Percentiles rank a stretch among this genome's conserved stretches.
Evolutionary conservation across 1,139 yeast species (phyloP).

Genomic region (Yamadazyma blattariae): DNA sequence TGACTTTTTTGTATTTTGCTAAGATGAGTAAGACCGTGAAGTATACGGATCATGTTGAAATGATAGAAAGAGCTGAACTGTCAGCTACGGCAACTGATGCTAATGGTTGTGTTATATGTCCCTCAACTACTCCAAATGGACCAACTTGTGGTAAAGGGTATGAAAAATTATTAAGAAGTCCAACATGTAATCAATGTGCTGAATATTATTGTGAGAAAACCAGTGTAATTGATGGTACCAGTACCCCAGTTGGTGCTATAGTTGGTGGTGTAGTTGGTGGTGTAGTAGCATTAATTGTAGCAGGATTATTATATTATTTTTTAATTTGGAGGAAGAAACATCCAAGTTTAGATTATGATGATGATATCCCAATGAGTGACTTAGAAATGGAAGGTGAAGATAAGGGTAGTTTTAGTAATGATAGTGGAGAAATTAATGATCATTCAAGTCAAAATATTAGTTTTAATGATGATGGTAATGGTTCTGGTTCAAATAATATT

Average conservation of each 20-base stretch:
- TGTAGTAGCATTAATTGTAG: conserved; percentile 31
- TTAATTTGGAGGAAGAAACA: conserved; percentile 28
- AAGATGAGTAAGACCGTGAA: too few relatives aligned
- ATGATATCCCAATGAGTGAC: conserved; percentile 20
- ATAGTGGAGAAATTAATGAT: conserved; percentile 7
- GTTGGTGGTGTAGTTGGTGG: conserved; percentile 67
- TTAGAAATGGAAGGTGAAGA: conserved; percentile 21
- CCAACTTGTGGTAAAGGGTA: conserved; percentile 55
- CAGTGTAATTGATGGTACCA: conserved; percentile 9
- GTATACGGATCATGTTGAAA: too few relatives aligned
- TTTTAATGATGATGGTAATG: too few relatives aligned
- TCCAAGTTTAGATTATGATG: conserved; percentile 23
- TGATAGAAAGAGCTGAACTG: not conserved
- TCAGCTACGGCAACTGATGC: conserved; percentile 11
- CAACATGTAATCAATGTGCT: conserved; percentile 59
- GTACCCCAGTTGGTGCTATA: conserved; percentile 49
- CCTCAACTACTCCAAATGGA: conserved; percentile 36
- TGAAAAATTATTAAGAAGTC: conserved; percentile 49
- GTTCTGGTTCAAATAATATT: not conserved
- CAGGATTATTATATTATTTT: conserved; percentile 32
- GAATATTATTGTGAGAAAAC: conserved; percentile 45
- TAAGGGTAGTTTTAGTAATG: conserved; percentile 15
- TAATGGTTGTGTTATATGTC: conserved; percentile 52
- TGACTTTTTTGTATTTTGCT: too few relatives aligned
- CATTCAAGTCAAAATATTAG: not conserved